Base-by-base conservation (phyloP, 768 basidiomycete genomes). In the Melanogaster broomeanus region DNA sequence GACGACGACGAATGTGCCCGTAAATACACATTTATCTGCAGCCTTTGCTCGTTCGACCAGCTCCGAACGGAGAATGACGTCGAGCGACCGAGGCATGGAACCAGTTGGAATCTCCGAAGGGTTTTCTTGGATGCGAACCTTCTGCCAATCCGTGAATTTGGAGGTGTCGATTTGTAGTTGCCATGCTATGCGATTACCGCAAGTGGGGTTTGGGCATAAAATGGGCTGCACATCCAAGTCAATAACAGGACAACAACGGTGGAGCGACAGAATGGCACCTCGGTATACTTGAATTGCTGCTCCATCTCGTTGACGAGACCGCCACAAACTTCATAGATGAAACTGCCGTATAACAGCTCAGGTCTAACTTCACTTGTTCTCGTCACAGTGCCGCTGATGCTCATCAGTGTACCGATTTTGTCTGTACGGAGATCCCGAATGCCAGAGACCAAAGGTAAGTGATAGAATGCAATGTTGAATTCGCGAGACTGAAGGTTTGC, bases 261-360 rank as follows among this genome's bases (percentile, higher is more conserved):
- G 12, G 3, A 18, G 48, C 2, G 12, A 27, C 1, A 44, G 35
- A 18, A 46, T 64, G 12, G 44, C 58, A 94, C 94, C 77, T 98
- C 97, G 18, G 97, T 99, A 67, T 98, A 98, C 67, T 98, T 99
- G 81, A 99, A 99, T 66, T 99, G 97, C 66, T 99, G 97, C 66
- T 99, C 97, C 42, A 99, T 86, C 63, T 98, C 96, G 48, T 88
- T 83, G 22, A 98, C 87, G 11, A 88, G 75, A 27, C 89, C 91
- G 41, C 83, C 80, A 64, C 97, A 99, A 38, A 87, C 80, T 69
- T 92, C 88, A 61, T 97, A 99, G 42, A 88, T 83, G 67, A 97
- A 99, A 52, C 90, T 94, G 18, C 96, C 97, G 61, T 81, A 94
- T 18, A 98, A 76, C 43, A 99, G 72, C 71, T 98, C 97, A 2